A percentile compares a stretch with the other conserved stretches of the same genome.
These are phyloP conservation scores for Tricholomella constricta DNA, from an alignment of 768 basidiomycete genomes.

Conservation along the genomic window DNA sequence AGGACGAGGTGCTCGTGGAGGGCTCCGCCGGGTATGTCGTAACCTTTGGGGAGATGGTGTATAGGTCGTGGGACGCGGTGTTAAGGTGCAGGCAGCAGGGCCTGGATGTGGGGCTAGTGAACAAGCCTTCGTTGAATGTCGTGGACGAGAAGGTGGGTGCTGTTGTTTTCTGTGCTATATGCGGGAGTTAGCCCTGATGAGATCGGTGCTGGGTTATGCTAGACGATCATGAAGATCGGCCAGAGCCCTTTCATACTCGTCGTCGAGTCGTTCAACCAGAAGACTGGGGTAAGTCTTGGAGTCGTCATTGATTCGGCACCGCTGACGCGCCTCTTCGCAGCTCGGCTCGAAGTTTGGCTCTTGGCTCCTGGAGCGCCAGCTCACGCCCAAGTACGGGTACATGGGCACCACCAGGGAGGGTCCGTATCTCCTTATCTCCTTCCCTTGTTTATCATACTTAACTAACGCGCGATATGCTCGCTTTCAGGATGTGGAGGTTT, in stretches of 20 bases:
- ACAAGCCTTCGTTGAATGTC: constrained; percentile 82
- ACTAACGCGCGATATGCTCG: background rate
- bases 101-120: constrained; percentile 81
- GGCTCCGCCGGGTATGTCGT: constrained; percentile 83
- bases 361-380: constrained; percentile 80
- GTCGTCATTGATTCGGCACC: background rate
- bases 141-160: constrained; percentile 72
- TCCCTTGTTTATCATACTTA: constrained; percentile 1
- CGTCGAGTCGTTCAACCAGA: constrained; percentile 85
- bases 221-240: constrained; percentile 73
- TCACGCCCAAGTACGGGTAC: constrained; percentile 81
- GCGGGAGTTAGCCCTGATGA: no score
- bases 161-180: background rate
- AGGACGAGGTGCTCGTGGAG: constrained; percentile 80
- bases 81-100: constrained; percentile 70
- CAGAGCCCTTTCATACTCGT: constrained; percentile 77
- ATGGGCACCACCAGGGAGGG: constrained; percentile 81
- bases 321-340: constrained; percentile 24
- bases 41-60: constrained; percentile 85
- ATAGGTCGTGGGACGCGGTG: constrained; percentile 83
- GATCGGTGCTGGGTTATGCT: background rate
- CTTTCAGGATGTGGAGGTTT: constrained; percentile 59
- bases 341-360: constrained; percentile 85
- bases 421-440: constrained; percentile 17
- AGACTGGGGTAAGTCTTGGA: constrained; percentile 63